Base-by-base conservation (phyloP, 768 basidiomycete genomes). In the Russula earlei region DNA sequence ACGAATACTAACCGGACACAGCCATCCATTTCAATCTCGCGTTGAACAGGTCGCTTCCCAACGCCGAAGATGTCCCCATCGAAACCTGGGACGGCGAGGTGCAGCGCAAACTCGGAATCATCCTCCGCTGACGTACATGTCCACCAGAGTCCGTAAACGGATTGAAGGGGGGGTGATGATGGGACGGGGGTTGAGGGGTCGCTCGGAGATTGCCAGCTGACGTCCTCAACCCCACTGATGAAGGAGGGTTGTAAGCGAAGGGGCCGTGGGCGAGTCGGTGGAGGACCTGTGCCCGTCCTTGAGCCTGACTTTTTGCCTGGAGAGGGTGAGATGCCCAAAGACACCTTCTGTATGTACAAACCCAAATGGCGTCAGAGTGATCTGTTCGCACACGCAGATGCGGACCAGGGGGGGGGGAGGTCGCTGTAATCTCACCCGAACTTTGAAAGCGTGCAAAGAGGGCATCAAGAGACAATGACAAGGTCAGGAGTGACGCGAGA, bases 31-130 rank as follows among this genome's bases (percentile, higher is more conserved):
- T 58, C 52, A 31, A 58, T 37, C n/a, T 58, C 52, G 2, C 33
- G 52, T 46, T 58, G 56, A 20, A 58, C 52, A 20, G 52, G 56
- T 22, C 52, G 40, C 36, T 58, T 58, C 19, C 56, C 56, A 7
- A 48, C 45, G 24, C 56, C 56, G 5, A 58, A 58, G 25, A 58
- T 58, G 36, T 58, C 52, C 0, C 52, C 52, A 19, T 54, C 56
- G 20, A 58, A 10, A 8, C 5, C 29, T 11, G 33, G 36, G 8
- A n/a, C n/a, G n/a, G 33, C 25, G 14, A 48, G 27, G 29, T 40
- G 47, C 27, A 31, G 19, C 2, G 11, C 17, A 20, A 12, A 11
- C 9, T n/a, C 24, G 14, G n/a, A 12, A 7, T 54, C 52, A 24
- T n/a, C n/a, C n/a, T n/a, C n/a, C n/a, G n/a, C n/a, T n/a, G 27